These are phyloP conservation scores for Melampsora americana DNA, from an alignment of 1,284 basidiomycete species.

Conservation along the genomic window DNA sequence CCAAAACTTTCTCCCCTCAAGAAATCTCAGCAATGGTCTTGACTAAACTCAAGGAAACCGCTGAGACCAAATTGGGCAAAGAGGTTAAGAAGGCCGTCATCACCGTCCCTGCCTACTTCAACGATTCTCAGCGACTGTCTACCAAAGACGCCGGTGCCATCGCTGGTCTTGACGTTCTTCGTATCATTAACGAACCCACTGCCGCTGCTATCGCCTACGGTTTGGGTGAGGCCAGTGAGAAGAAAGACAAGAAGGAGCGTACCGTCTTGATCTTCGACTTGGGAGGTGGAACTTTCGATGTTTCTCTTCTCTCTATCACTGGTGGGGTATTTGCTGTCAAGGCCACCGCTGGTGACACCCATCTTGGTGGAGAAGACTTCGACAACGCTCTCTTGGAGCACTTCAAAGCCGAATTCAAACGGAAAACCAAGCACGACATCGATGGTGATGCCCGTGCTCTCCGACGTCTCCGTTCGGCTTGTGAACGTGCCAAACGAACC, in stretches of 20 bases:
- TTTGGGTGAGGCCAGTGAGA: constrained; percentile 57
- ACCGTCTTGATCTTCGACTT: constrained; percentile 99
- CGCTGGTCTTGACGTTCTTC: constrained; percentile 65
- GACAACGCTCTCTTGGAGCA: constrained; percentile 95
- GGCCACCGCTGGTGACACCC: constrained; percentile 62
- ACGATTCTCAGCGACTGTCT: constrained; percentile 66
- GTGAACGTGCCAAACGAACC: constrained; percentile 98
- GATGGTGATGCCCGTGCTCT: constrained; percentile 92
- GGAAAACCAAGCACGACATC: constrained; percentile 77
- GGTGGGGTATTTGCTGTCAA: constrained; percentile 67
- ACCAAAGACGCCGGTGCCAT: constrained; percentile 69
- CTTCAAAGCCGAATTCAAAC: constrained; percentile 69
- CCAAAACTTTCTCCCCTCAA: constrained; percentile 63
- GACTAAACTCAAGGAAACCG: constrained; percentile 90
- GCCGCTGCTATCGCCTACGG: constrained; percentile 64
- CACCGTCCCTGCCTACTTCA: constrained; percentile 70
- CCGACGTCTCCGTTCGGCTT: constrained; percentile 88
- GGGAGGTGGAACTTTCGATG: constrained; percentile 80
- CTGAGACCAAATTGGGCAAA: constrained; percentile 65
- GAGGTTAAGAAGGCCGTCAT: constrained; percentile 66
- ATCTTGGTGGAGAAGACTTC: constrained; percentile 84
- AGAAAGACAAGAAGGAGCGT: constrained; percentile 76
- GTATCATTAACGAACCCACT: constrained; percentile 67
- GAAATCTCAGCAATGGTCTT: constrained; percentile 97
- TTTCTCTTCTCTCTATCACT: constrained; percentile 64